A percentile compares a stretch with the other conserved stretches of the same genome.
These are phyloP conservation scores for Buddleja alternifolia DNA, from an alignment of 257 asterid genomes.

Conservation along the genomic window DNA sequence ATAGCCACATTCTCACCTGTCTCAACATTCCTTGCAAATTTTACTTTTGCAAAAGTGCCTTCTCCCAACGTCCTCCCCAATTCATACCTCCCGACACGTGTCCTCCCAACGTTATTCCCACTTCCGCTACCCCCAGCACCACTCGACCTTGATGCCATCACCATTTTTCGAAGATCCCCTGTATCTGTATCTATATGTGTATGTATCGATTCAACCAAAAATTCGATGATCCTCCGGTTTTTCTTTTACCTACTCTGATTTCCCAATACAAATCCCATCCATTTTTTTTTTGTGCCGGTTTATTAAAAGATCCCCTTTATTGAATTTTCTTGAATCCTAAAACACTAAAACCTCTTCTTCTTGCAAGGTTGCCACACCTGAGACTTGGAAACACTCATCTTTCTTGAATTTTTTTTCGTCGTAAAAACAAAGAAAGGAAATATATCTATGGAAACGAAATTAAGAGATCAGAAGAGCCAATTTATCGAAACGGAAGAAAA, in stretches of 20 bases:
- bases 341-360: conserved; percentile 73
- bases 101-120: conserved; percentile 46
- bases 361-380: conserved; percentile 98
- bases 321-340: conserved; percentile 18
- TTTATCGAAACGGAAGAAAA: not conserved
- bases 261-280: conserved; percentile 64
- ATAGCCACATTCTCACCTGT: conserved; percentile 85
- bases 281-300: too few species aligned
- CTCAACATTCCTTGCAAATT: conserved; percentile 82
- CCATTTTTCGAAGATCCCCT: conserved; percentile 25
- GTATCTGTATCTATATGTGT: conserved; percentile 18
- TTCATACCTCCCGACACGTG: conserved; percentile 90
- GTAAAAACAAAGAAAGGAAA: not conserved
- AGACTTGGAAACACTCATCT: conserved; percentile 70
- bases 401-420: not conserved
- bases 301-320: not conserved
- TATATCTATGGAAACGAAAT: not conserved
- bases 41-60: conserved; percentile 92
- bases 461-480: conserved; percentile 25
- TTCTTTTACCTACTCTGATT: conserved; percentile 4
- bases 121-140: conserved; percentile 41
- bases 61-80: conserved; percentile 90
- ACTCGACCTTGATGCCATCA: conserved; percentile 65
- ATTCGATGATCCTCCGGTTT: conserved; percentile 13
- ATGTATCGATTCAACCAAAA: conserved; percentile 20